These are phyloP conservation scores for Xylaria telfairii DNA, from an alignment of 495 filamentous ascomycete genomes.

Conservation along the genomic window DNA sequence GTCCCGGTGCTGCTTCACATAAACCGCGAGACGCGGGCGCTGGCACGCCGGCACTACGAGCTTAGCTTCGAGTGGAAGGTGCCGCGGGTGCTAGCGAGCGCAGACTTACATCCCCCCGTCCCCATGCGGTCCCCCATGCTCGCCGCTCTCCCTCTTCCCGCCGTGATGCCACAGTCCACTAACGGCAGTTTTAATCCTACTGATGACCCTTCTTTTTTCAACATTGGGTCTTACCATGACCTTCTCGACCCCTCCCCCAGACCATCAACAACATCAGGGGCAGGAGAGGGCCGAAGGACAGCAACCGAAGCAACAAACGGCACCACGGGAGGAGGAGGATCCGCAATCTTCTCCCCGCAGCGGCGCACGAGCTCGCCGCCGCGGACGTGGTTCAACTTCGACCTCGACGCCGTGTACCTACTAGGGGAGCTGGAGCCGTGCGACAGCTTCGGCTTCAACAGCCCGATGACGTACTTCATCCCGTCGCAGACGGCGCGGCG, in stretches of 20 bases:
- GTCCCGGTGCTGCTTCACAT: constrained; percentile 49
- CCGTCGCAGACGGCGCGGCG: constrained; percentile 42
- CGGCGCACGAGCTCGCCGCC: constrained; percentile 32
- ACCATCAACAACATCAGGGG: not conserved
- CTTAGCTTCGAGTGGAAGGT: constrained; percentile 50
- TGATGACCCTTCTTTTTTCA: not conserved
- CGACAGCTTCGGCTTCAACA: constrained; percentile 48
- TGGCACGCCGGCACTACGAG: constrained; percentile 50
- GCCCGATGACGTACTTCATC: constrained; percentile 51
- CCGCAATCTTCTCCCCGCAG: not conserved
- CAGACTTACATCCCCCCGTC: not conserved
- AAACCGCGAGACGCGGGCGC: constrained; percentile 47
- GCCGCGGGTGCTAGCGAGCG: constrained; percentile 35
- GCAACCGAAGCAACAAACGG: not conserved
- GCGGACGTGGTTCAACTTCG: constrained; percentile 49
- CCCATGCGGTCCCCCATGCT: not conserved
- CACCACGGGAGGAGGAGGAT: no score
- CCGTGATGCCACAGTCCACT: not conserved
- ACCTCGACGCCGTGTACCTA: constrained; percentile 45
- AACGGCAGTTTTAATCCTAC: not conserved
- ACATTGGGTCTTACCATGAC: constrained; percentile 26
- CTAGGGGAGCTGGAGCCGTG: constrained; percentile 50
- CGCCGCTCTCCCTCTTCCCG: not conserved
- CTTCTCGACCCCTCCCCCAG: constrained; percentile 16
- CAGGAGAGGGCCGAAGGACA: not conserved